phyloP scores from a whole-genome alignment of 2,329 filamentous ascomycete genomes.

The Cryphonectria nitschkei region DNA sequence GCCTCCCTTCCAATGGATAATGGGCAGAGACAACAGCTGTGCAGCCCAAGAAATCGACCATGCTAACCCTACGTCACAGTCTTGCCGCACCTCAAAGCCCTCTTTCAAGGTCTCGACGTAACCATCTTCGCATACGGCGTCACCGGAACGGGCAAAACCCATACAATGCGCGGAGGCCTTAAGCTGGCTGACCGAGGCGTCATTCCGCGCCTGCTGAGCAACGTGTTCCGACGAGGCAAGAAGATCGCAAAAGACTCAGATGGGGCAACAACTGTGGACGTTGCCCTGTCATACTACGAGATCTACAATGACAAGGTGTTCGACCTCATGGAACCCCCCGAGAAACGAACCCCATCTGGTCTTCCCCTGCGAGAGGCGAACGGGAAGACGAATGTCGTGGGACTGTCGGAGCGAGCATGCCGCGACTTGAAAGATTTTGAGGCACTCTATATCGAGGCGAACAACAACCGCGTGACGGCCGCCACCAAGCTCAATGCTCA shows the following conservation, averaged over 20 bases:
- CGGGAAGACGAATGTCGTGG: constrained; percentile 85
- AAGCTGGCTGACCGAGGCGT: constrained; percentile 84
- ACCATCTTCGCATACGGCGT: constrained; percentile 93
- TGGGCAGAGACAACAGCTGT: not conserved
- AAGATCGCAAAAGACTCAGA: constrained; percentile 81
- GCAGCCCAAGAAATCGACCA: constrained; percentile 30
- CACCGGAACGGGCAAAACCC: constrained; percentile 91
- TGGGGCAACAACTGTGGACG: constrained; percentile 70
- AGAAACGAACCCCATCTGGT: constrained; percentile 82
- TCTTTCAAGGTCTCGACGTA: constrained; percentile 87
- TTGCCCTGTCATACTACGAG: constrained; percentile 88
- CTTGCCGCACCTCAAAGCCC: constrained; percentile 83
- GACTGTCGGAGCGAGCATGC: constrained; percentile 81
- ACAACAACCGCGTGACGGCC: constrained; percentile 86
- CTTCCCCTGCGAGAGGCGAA: constrained; percentile 83
- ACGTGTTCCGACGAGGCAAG: constrained; percentile 81
- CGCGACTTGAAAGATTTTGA: constrained; percentile 89
- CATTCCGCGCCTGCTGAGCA: constrained; percentile 83
- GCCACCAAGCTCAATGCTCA: constrained; percentile 92
- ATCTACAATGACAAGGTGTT: constrained; percentile 97
- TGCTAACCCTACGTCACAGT: constrained; percentile 56
- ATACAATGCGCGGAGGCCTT: constrained; percentile 92
- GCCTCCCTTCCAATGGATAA: constrained; percentile 34
- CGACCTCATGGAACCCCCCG: constrained; percentile 84
- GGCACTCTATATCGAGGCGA: constrained; percentile 85